Conservation (phyloP, 495 filamentous ascomycete genomes). For the Hypoxylon perforatum region DNA sequence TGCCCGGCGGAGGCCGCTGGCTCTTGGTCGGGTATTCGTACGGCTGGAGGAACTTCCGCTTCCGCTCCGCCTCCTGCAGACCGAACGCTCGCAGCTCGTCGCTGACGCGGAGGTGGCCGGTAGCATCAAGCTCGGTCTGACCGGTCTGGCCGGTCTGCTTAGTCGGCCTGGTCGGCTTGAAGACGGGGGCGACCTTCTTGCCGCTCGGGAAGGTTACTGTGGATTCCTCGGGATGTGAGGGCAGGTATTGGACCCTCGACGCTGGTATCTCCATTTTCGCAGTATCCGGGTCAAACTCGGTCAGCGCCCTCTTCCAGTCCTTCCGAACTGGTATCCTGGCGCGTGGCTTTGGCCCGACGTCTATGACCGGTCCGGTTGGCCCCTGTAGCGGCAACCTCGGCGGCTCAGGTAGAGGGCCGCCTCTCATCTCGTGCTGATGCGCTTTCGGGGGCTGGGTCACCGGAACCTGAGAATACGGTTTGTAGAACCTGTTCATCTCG, state of each 20-base stretch:
- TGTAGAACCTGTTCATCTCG: constrained; percentile 8
- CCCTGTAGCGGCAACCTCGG: constrained; percentile 1
- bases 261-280: not conserved
- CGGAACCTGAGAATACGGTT: constrained; percentile 20
- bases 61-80: not conserved
- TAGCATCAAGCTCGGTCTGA: too few relatives aligned
- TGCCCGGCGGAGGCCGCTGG: not conserved
- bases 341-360: not conserved
- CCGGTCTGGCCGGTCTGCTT: too few relatives aligned
- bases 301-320: not conserved
- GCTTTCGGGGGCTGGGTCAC: constrained; percentile 8
- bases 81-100: not conserved
- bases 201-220: constrained; percentile 22
- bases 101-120: constrained; percentile 18
- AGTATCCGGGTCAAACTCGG: not conserved
- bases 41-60: not conserved
- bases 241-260: constrained; percentile 20
- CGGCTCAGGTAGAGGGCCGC: constrained; percentile 15
- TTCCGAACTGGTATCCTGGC: not conserved
- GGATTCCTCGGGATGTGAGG: constrained; percentile 16
- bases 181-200: constrained; percentile 3
- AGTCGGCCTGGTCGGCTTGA: not conserved
- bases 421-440: constrained; percentile 31
- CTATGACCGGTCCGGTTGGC: constrained; percentile 1
- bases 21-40: constrained; percentile 1